These are phyloP conservation scores for Trichoderma sp. DNA, from an alignment of 2,329 filamentous ascomycete species.

Conservation along the genomic window DNA sequence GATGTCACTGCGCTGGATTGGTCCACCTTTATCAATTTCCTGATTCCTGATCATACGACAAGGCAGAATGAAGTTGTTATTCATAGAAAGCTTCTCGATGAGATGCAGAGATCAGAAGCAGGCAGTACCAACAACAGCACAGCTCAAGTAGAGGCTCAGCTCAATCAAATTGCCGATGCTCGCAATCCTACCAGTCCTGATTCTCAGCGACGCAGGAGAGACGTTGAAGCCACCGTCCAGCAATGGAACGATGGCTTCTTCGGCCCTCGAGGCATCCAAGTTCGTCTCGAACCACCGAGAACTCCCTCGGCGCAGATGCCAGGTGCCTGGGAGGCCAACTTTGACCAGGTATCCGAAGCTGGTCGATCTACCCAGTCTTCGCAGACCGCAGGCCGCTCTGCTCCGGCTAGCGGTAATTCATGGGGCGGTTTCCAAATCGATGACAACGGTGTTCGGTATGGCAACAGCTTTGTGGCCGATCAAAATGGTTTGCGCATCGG, in stretches of 20 bases:
- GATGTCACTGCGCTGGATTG: constrained; percentile 55
- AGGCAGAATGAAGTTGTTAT: constrained; percentile 46
- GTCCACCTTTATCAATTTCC: constrained; percentile 57
- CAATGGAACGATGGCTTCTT: constrained; percentile 62
- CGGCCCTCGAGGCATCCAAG: constrained; percentile 45
- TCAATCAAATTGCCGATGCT: constrained; percentile 35
- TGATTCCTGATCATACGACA: constrained; percentile 49
- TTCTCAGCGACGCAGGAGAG: constrained; percentile 28
- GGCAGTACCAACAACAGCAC: constrained; percentile 30
- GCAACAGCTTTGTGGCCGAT: constrained; percentile 44
- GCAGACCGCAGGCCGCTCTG: background rate
- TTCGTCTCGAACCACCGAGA: constrained; percentile 34
- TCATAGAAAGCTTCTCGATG: constrained; percentile 48
- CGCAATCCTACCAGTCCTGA: constrained; percentile 17
- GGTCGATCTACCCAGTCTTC: background rate
- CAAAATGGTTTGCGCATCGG: constrained; percentile 47
- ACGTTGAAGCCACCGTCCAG: constrained; percentile 42
- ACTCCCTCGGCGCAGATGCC: constrained; percentile 27
- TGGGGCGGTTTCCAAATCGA: constrained; percentile 42
- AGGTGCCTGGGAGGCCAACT: constrained; percentile 26
- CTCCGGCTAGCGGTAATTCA: constrained; percentile 12
- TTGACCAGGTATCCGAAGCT: constrained; percentile 3
- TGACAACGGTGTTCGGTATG: constrained; percentile 44
- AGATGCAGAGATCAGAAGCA: constrained; percentile 33
- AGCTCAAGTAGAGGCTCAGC: constrained; percentile 41